Conservation (phyloP, 192 early-diverging fungal species). For the Coemansia furcata region DNA sequence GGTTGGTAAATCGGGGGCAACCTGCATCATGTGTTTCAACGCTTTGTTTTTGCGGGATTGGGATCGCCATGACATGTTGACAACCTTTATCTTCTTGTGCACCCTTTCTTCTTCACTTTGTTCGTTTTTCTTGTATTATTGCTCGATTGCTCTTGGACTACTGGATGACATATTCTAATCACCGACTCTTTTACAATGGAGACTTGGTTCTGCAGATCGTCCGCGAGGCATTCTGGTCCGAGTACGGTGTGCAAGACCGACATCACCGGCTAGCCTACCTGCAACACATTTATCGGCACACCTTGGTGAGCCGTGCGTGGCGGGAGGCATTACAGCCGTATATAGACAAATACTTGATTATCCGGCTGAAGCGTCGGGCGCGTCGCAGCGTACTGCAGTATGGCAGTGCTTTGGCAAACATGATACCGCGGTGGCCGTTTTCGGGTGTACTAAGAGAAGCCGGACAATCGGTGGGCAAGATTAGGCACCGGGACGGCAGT, state of each 20-base stretch:
- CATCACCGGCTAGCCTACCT: conserved; percentile 24
- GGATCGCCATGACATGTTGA: not conserved
- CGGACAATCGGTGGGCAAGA: not conserved
- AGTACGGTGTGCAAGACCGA: conserved; percentile 14
- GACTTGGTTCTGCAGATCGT: conserved; percentile 24
- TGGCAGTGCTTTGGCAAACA: conserved; percentile 2
- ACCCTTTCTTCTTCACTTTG: not conserved
- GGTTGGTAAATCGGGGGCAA: not conserved
- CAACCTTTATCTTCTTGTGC: not conserved
- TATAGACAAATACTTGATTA: conserved; percentile 19
- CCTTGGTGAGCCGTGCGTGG: conserved; percentile 19
- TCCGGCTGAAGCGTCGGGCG: conserved; percentile 15
- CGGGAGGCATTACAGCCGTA: conserved; percentile 14
- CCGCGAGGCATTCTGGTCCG: conserved; percentile 20
- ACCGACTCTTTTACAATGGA: conserved; percentile 9
- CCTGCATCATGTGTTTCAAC: not conserved
- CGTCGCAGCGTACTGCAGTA: not conserved
- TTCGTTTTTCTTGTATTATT: not conserved
- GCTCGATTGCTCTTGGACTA: not conserved
- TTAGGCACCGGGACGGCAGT: conserved; percentile 19
- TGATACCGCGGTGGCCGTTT: conserved; percentile 4
- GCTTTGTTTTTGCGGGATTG: not conserved
- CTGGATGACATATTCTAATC: not conserved
- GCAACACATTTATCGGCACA: conserved; percentile 16
- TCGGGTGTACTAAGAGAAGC: not conserved